Conservation (phyloP, 495 filamentous ascomycete species). For the Entonaema liquescens region DNA sequence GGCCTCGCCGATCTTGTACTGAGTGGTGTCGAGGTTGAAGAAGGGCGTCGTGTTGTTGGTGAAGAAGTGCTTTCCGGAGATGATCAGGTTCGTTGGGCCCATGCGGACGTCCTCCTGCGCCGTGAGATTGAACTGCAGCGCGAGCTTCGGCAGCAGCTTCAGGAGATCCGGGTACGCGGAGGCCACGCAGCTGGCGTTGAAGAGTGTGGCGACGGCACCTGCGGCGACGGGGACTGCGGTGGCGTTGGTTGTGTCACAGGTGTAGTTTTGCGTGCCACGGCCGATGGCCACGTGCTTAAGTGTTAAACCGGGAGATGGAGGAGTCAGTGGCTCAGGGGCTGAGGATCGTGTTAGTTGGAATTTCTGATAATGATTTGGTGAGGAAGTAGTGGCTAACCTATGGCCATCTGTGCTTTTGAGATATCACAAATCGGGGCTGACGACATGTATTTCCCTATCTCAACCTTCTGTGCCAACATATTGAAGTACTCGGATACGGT, state of each 20-base stretch:
- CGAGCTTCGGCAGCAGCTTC: conserved; percentile 59
- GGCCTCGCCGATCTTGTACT: conserved; percentile 66
- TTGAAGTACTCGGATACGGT: conserved; percentile 64
- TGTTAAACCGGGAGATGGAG: conserved; percentile 63
- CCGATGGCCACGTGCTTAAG: conserved; percentile 84
- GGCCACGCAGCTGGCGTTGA: conserved; percentile 84
- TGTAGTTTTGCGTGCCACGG: conserved; percentile 92
- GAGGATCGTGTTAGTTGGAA: conserved; percentile 35
- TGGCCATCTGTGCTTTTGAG: conserved; percentile 55
- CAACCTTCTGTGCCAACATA: conserved; percentile 58
- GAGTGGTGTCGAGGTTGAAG: conserved; percentile 73
- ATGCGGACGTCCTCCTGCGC: conserved; percentile 47
- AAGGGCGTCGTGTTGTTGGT: conserved; percentile 72
- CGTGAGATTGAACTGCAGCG: conserved; percentile 64
- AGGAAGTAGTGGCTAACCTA: conserved; percentile 47
- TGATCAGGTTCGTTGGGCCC: conserved; percentile 62
- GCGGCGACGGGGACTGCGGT: conserved; percentile 65
- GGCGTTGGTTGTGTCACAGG: conserved; percentile 69
- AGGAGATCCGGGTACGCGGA: conserved; percentile 71
- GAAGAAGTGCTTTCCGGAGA: conserved; percentile 84
- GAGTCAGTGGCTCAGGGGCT: conserved; percentile 61
- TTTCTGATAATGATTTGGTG: not conserved
- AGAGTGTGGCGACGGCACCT: conserved; percentile 87
- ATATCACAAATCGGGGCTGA: conserved; percentile 60
- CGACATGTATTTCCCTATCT: conserved; percentile 48